These are phyloP conservation scores for Sugiyamaella lignohabitans DNA, from an alignment of 805 yeast genomes.

Conservation along the genomic window DNA sequence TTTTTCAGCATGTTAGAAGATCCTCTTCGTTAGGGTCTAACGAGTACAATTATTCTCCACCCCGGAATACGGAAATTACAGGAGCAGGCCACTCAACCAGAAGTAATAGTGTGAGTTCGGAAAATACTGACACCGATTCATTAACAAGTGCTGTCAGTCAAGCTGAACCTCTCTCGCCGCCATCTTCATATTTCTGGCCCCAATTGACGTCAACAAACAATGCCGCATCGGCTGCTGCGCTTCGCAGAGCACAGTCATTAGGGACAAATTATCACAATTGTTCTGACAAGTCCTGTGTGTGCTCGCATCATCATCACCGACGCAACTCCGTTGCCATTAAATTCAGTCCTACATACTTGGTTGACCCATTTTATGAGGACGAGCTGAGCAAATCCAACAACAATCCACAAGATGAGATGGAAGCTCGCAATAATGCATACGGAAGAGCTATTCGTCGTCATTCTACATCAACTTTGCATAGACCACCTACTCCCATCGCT, in stretches of 20 bases:
- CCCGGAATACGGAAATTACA: neutral
- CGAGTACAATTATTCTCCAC: neutral
- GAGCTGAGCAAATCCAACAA: neutral
- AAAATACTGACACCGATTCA: neutral
- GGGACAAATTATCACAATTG: constrained; percentile 2
- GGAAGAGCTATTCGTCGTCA: constrained; percentile 7
- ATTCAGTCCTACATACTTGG: constrained; percentile 16
- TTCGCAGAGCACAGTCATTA: constrained; percentile 6
- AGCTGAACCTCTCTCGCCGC: constrained; percentile 5
- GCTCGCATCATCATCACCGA: constrained; percentile 27
- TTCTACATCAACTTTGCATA: constrained; percentile 13
- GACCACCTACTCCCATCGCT: constrained; percentile 31
- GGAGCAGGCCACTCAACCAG: neutral
- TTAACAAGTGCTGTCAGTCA: neutral
- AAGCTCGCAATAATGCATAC: neutral
- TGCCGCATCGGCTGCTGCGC: constrained; percentile 4
- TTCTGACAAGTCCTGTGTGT: constrained; percentile 7
- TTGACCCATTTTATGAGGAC: constrained; percentile 13
- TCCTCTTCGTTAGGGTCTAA: neutral
- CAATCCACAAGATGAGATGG: neutral
- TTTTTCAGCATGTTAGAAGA: constrained; percentile 1
- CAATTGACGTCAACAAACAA: neutral
- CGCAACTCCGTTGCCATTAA: constrained; percentile 26
- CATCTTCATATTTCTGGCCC: constrained; percentile 4
- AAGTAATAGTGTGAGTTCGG: neutral